Base-by-base conservation (phyloP, 345 rosid species). In the Eucalyptus erythrocorys region DNA sequence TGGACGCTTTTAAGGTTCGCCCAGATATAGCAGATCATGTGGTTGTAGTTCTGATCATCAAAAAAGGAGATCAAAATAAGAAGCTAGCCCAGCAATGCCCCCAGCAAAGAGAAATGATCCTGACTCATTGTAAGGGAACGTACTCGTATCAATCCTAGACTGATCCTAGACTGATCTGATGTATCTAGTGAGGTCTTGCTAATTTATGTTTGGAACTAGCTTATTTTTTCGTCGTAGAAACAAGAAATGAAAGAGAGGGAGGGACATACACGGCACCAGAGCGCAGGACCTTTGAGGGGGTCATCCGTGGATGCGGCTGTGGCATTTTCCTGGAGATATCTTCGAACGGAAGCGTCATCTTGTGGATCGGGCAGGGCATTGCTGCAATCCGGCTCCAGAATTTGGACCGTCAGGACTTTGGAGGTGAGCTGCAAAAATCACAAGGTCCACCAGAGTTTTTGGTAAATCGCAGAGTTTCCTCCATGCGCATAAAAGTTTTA, bases 311-410 rank as follows among this genome's bases (percentile, higher is more conserved):
- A 43, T 17, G 30, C 27, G 13, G 68, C 64, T 4, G 48, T 64
- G 81, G 50, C 66, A 4, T 87, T 87, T n/a, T 89, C 87, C 49
- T 3, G 26, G 19, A 87, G 88, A 87, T 48, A 57, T 49, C 86
- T 57, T 57, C 87, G 71, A 37, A 82, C 40, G 30, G 49, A 42
- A 51, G 87, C 49, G 3, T 87, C 85, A 43, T 43, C 86, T n/a
- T 48, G 59, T 13, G 82, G 87, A 19, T 64, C 59, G 2, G 91
- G 91, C 53, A 51, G 30, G 40, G 45, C 53, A 19, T 66, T 66
- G n/a, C 45, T 40, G 49, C 90, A 89, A 40, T 47, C 55, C 32
- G 90, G 90, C 61, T 89, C 90, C n/a, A 89, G 85, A 45, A 89
- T 48, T 30, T 89, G 90, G 14, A 81, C 80, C 12, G 53, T 45